Evolutionary conservation across 345 rosid species (phyloP).

Genomic region (Pseudoturritis turrita): DNA sequence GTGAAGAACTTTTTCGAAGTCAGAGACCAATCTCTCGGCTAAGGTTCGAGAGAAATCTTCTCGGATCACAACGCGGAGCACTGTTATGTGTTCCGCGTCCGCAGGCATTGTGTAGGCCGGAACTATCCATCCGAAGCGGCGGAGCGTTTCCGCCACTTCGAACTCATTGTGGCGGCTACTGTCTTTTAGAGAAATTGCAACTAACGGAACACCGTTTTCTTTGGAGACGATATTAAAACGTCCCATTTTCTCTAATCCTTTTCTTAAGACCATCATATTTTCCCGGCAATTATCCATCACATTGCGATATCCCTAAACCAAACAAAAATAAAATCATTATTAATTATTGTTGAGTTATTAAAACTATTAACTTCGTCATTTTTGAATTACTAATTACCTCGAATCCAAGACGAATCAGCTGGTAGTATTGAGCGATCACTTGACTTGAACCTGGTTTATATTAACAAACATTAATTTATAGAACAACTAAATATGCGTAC

Average conservation of each 20-base stretch:
- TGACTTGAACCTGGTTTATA: constrained; percentile 37
- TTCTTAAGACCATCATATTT: constrained; percentile 53
- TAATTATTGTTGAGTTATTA: no score
- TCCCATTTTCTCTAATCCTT: constrained; percentile 62
- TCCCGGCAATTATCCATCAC: constrained; percentile 67
- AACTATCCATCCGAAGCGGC: constrained; percentile 74
- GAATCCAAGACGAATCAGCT: constrained; percentile 50
- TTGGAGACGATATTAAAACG: constrained; percentile 66
- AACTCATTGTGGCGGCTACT: constrained; percentile 54
- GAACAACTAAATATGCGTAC: neutral
- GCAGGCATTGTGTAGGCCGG: constrained; percentile 92
- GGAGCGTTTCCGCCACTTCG: constrained; percentile 32
- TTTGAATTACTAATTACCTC: constrained; percentile 10
- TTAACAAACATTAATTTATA: neutral
- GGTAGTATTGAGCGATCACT: constrained; percentile 45
- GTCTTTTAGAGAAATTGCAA: constrained; percentile 73
- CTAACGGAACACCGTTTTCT: constrained; percentile 65
- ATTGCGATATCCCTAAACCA: constrained; percentile 31
- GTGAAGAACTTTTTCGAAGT: constrained; percentile 65
- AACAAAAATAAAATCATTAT: neutral
- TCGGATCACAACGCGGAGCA: constrained; percentile 70
- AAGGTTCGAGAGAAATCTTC: constrained; percentile 75
- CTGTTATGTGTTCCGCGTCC: constrained; percentile 68
- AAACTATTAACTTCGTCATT: no score
- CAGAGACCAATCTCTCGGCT: constrained; percentile 54